Evolutionary conservation across 148 eudicot species (phyloP).

Genomic region (Rhododendron vialii): DNA sequence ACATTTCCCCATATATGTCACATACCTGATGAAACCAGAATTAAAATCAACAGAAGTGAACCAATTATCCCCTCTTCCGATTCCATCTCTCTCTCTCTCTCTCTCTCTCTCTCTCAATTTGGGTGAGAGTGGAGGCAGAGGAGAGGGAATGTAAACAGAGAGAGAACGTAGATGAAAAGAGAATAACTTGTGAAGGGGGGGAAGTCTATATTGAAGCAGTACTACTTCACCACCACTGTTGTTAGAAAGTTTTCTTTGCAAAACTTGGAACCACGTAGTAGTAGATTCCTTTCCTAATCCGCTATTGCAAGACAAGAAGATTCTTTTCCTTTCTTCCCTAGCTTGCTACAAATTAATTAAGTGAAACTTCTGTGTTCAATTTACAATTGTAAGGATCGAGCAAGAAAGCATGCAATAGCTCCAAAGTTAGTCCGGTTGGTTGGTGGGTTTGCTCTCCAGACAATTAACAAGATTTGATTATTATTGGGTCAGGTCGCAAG

Average conservation of each 20-base stretch:
- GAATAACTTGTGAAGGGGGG: constrained; percentile 5
- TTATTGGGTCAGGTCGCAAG: neutral
- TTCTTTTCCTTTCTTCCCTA: constrained; percentile 1
- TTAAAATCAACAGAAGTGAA: constrained; percentile 5
- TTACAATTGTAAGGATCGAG: neutral
- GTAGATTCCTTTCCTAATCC: neutral
- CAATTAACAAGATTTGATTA: too few relatives aligned
- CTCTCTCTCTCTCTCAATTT: neutral
- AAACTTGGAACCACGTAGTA: neutral
- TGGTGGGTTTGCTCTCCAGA: neutral
- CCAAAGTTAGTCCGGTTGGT: too few relatives aligned
- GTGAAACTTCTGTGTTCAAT: neutral
- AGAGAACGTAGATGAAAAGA: neutral
- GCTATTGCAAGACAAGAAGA: neutral
- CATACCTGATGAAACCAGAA: constrained; percentile 20
- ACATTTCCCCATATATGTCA: neutral
- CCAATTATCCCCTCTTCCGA: neutral
- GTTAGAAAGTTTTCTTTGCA: neutral
- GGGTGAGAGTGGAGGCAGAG: neutral
- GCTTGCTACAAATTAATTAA: neutral
- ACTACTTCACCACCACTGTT: neutral
- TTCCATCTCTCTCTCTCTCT: neutral
- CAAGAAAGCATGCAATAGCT: neutral
- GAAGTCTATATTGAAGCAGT: neutral
- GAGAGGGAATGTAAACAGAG: neutral